These are phyloP conservation scores for Cyanodermella asteris DNA, from an alignment of 2,329 filamentous ascomycete species.

Conservation along the genomic window DNA sequence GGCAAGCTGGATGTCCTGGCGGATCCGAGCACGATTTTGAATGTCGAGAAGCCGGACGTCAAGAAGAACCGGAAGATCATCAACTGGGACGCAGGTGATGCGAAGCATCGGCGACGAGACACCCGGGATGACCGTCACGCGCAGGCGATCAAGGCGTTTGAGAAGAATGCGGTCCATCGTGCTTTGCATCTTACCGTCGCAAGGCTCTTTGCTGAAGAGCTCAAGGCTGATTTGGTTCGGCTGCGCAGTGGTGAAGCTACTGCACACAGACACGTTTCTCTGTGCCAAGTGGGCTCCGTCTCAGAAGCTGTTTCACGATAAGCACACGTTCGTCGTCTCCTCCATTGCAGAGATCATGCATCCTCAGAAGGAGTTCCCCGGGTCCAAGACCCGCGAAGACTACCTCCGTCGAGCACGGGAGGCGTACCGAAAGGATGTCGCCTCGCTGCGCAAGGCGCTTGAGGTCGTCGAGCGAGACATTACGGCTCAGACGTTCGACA, in stretches of 20 bases:
- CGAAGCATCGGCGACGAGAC: slow-evolving; percentile 10
- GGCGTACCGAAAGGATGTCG: slow-evolving; percentile 28
- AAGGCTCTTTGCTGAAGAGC: slow-evolving; percentile 34
- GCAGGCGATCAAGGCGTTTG: slow-evolving; percentile 19
- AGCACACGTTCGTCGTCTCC: slow-evolving; percentile 33
- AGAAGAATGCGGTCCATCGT: slow-evolving; percentile 26
- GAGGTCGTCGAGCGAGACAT: slow-evolving; percentile 30
- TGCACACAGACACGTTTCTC: slow-evolving; percentile 27
- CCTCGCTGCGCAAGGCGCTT: slow-evolving; percentile 28
- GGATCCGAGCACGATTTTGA: slow-evolving; percentile 21
- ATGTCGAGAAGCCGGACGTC: slow-evolving; percentile 13
- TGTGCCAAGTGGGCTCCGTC: slow-evolving; percentile 40
- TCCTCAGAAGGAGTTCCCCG: slow-evolving; percentile 16
- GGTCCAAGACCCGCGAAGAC: slow-evolving; percentile 19
- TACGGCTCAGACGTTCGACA: slow-evolving; percentile 20
- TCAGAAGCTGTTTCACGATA: slow-evolving; percentile 32
- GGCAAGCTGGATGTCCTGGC: slow-evolving; percentile 20
- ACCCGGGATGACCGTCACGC: slow-evolving; percentile 20
- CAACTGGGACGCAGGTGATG: slow-evolving; percentile 4
- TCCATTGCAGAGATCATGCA: slow-evolving; percentile 35
- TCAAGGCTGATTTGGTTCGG: slow-evolving; percentile 23
- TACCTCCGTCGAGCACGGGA: slow-evolving; percentile 34
- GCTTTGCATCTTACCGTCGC: slow-evolving; percentile 31
- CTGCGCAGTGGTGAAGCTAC: slow-evolving; percentile 20
- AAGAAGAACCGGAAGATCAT: not conserved